Conservation (phyloP, 2,329 filamentous ascomycete species). For the Phialophora macrospora region DNA sequence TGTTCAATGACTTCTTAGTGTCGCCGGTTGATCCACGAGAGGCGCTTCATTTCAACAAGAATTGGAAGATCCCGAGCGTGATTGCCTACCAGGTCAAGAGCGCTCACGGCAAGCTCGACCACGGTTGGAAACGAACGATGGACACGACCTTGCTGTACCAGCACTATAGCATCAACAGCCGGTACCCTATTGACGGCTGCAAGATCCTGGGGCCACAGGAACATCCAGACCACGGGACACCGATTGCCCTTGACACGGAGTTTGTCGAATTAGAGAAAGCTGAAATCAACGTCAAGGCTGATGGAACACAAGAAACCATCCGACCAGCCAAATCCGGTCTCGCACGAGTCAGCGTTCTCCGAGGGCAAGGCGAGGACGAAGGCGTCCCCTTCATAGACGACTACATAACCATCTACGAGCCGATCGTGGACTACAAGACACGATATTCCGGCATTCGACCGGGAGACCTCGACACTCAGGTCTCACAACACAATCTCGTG, state of each 20-base stretch:
- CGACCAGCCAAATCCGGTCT: conserved; percentile 88
- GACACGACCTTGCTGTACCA: conserved; percentile 85
- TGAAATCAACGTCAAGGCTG: conserved; percentile 94
- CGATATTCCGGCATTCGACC: conserved; percentile 89
- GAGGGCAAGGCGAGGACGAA: conserved; percentile 75
- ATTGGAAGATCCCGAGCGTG: conserved; percentile 91
- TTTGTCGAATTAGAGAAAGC: conserved; percentile 92
- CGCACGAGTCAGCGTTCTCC: conserved; percentile 88
- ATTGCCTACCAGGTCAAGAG: conserved; percentile 83
- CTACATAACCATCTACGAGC: conserved; percentile 87
- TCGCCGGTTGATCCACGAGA: conserved; percentile 78
- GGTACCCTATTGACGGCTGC: conserved; percentile 41
- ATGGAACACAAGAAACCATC: conserved; percentile 89
- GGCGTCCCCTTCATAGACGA: conserved; percentile 93
- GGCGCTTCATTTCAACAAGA: conserved; percentile 83
- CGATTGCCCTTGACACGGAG: conserved; percentile 91
- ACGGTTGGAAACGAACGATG: conserved; percentile 80
- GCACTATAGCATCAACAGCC: conserved; percentile 63
- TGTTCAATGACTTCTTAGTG: conserved; percentile 97
- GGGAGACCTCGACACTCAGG: conserved; percentile 78
- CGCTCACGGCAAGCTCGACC: conserved; percentile 80
- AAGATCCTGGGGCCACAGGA: conserved; percentile 60
- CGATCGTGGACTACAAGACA: conserved; percentile 91
- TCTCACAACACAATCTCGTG: conserved; percentile 81
- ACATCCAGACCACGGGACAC: conserved; percentile 70